Evolutionary conservation across 1,284 basidiomycete genomes (phyloP), one percentile per base, ranked within the genome.

Genomic region (Austroboletus rostrupii): DNA sequence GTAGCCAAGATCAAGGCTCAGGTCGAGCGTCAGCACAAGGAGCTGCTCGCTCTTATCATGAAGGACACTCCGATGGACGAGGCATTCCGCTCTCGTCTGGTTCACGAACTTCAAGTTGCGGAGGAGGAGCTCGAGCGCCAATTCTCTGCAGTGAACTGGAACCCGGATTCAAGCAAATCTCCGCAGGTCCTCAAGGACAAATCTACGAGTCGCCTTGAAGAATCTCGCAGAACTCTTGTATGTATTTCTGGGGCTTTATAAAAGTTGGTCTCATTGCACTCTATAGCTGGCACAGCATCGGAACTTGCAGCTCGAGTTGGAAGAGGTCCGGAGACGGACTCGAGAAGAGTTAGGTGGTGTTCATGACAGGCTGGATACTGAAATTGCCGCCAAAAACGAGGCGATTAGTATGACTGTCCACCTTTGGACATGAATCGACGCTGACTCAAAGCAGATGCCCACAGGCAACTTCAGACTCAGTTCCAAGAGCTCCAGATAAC

Each of bases 171-270:
- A 14, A 76, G 80, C 26, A 73, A 71, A 36, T 66, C 87, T 1
- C 66, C 72, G 3, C 77, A 81, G 54, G 62, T 85, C 21, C 67
- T 87, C 14, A 73, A 80, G 51, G 83, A 87, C 40, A 87, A 88
- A 57, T 76, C 80, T 4, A 77, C 85, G 51, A 81, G 81, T 32
- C 82, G 82, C 33, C 64, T 87, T 12, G 86, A 88, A 57, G 85
- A 86, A 56, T 85, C 84, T n/a, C 75, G 81, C 37, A 85, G 83
- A 59, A 83, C 85, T 45, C 61, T 89, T 59, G 86, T 86, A 64
- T 49, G 78, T 50, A 16, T 39, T 37, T 35, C 17, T 19, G 8
- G 17, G 35, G 17, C 4, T 36, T 52, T 23, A 3, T 26, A 13
- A 5, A 37, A 41, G 16, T 20, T 32, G 8, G 38, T 49, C 37